phyloP scores from a whole-genome alignment of 2,329 filamentous ascomycete species.

The Fusarium pseudograminearum region DNA sequence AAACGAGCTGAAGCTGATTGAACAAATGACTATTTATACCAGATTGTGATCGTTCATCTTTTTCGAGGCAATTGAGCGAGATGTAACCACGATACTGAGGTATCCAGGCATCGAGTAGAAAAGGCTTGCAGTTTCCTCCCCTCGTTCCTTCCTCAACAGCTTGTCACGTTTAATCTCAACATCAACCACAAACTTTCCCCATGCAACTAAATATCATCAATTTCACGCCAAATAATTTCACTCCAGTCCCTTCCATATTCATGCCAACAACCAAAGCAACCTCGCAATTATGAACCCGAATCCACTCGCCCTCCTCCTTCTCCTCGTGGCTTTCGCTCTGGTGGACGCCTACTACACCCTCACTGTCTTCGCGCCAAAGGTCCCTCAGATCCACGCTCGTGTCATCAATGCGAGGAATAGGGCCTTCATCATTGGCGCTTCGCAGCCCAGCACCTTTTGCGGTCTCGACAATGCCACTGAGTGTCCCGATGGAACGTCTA shows the following conservation, averaged over 20 bases:
- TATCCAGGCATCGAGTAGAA: conserved; percentile 21
- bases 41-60: background rate
- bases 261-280: background rate
- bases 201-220: background rate
- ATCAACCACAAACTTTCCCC: no score
- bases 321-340: background rate
- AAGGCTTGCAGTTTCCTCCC: conserved; percentile 16
- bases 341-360: conserved; percentile 45
- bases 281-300: conserved; percentile 30
- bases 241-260: background rate
- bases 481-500: conserved; percentile 47
- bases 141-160: background rate
- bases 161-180: background rate
- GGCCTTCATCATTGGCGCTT: conserved; percentile 48
- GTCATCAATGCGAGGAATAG: conserved; percentile 47
- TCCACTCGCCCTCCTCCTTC: background rate
- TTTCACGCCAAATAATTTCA: background rate
- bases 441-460: conserved; percentile 46
- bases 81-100: conserved; percentile 4
- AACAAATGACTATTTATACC: background rate
- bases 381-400: conserved; percentile 40
- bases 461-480: conserved; percentile 30
- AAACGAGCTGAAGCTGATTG: background rate
- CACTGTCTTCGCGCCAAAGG: conserved; percentile 41
- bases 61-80: conserved; percentile 12